Conservation (phyloP, 1,284 basidiomycete genomes). For the Microbotryum scabiosae region DNA sequence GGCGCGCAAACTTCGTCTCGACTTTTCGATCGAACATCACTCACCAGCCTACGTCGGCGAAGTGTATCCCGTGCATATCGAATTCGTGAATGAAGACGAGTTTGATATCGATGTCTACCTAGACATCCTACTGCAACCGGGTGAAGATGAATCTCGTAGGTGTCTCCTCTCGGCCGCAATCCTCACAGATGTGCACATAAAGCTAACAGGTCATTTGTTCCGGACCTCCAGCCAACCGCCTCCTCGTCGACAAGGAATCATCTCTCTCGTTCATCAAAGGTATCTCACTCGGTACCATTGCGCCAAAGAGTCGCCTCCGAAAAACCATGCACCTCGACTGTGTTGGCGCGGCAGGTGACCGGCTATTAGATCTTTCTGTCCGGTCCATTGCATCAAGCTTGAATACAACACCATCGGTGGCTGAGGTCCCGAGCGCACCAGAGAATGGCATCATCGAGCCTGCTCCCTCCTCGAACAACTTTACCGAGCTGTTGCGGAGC, state of each 20-base stretch:
- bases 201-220: background rate
- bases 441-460: constrained; percentile 18
- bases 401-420: background rate
- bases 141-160: constrained; percentile 65
- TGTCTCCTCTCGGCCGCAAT: constrained; percentile 15
- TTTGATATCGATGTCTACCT: constrained; percentile 57
- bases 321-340: constrained; percentile 56
- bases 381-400: constrained; percentile 47
- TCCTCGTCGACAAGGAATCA: constrained; percentile 38
- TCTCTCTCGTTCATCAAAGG: constrained; percentile 66
- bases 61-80: constrained; percentile 58
- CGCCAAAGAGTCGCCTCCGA: constrained; percentile 49
- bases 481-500: constrained; percentile 53
- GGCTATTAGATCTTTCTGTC: constrained; percentile 64
- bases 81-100: constrained; percentile 60
- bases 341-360: constrained; percentile 54
- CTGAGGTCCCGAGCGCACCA: constrained; percentile 3
- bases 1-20: constrained; percentile 54
- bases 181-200: background rate
- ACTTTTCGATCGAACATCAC: constrained; percentile 51
- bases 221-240: constrained; percentile 5
- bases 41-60: constrained; percentile 68
- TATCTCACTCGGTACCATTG: constrained; percentile 54
- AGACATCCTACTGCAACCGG: constrained; percentile 67
- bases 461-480: background rate